These are phyloP conservation scores for Ettlia oleoabundans DNA, from an alignment of 139 green algal genomes.

Conservation along the genomic window DNA sequence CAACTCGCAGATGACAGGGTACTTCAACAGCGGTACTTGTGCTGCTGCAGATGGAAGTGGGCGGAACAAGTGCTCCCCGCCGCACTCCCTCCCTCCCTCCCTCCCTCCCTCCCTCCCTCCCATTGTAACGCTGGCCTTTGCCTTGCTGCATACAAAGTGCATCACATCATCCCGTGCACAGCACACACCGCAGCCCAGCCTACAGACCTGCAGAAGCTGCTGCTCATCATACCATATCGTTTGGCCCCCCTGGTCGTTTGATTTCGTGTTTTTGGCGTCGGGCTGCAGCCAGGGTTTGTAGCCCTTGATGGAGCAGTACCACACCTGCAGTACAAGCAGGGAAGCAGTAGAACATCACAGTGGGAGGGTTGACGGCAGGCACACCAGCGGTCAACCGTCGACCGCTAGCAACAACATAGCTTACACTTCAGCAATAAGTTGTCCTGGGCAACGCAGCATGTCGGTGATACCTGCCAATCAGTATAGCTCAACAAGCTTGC, in stretches of 20 bases:
- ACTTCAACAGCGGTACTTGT: too few species aligned
- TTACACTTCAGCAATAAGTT: too few species aligned
- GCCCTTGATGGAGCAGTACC: slow-evolving; percentile 82
- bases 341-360: not conserved
- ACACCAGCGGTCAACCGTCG: too few species aligned
- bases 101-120: not conserved
- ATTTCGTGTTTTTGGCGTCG: slow-evolving; percentile 58
- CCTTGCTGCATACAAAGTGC: too few species aligned
- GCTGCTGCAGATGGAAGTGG: too few species aligned
- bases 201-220: slow-evolving; percentile 49
- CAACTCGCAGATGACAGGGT: too few species aligned
- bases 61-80: not conserved
- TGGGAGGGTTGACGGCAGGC: not conserved
- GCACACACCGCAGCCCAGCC: not conserved
- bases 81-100: not conserved
- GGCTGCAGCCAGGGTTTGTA: slow-evolving; percentile 84
- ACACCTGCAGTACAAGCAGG: not conserved
- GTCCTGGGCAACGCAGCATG: too few species aligned
- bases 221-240: slow-evolving; percentile 83
- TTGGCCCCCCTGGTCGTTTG: slow-evolving; percentile 71
- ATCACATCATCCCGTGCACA: not conserved
- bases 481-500: too few species aligned
- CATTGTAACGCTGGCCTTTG: too few species aligned
- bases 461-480: too few species aligned
- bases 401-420: not conserved